Evolutionary conservation across 495 filamentous ascomycete species (phyloP).

Genomic region (Trichoderma virens): DNA sequence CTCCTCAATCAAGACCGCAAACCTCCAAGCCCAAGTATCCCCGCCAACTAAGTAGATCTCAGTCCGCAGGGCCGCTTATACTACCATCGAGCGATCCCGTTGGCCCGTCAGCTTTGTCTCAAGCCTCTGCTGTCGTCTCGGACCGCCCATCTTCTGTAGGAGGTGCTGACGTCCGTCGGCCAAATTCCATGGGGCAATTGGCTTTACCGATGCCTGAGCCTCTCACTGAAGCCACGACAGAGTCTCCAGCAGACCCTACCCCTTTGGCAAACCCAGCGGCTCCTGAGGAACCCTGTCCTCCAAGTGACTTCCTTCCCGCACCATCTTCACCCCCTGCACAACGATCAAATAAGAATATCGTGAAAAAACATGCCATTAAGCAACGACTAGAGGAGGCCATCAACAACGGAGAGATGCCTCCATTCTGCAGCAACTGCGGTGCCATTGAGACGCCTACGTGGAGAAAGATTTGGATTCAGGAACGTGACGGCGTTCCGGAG

Average conservation of each 20-base stretch:
- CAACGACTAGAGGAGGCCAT: conserved; percentile 60
- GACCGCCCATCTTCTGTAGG: background rate
- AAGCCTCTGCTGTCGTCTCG: background rate
- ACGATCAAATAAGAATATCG: conserved; percentile 38
- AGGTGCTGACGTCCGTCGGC: background rate
- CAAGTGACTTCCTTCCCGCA: conserved; percentile 20
- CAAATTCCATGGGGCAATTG: background rate
- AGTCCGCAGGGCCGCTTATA: conserved; percentile 14
- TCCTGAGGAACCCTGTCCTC: conserved; percentile 22
- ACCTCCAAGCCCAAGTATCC: background rate
- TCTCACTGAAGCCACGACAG: background rate
- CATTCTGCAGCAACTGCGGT: conserved; percentile 86
- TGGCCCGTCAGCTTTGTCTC: conserved; percentile 19
- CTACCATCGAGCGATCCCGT: conserved; percentile 48
- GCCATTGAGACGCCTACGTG: conserved; percentile 92
- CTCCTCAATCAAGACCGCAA: background rate
- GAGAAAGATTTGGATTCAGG: conserved; percentile 78
- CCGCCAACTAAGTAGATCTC: conserved; percentile 8
- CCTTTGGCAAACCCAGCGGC: background rate
- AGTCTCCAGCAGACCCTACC: background rate
- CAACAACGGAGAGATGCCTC: conserved; percentile 64
- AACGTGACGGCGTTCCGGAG: conserved; percentile 51
- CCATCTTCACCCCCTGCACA: conserved; percentile 21
- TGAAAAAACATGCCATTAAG: conserved; percentile 54
- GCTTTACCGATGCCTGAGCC: background rate